Base-by-base conservation (phyloP, 2,329 filamentous ascomycete genomes). In the Zarea fungicola region DNA sequence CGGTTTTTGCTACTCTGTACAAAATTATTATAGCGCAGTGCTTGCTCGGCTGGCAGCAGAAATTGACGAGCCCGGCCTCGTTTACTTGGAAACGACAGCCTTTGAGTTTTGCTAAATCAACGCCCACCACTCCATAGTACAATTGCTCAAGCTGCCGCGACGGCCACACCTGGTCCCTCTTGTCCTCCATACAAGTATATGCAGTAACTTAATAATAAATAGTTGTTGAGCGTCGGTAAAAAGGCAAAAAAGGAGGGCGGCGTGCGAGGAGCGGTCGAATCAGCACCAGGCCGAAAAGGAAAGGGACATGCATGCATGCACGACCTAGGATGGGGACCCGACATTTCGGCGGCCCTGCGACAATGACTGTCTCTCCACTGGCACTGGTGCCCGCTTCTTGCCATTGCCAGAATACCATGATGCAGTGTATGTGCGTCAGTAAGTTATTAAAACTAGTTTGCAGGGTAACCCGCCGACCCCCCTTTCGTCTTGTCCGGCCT, bases 261-360 rank as follows among this genome's bases (percentile, higher is more conserved):
- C n/a, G n/a, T n/a, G n/a, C n/a, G n/a, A n/a, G n/a, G n/a, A n/a
- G n/a, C n/a, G n/a, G n/a, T n/a, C n/a, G 34, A 23, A 37, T 46
- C 42, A 46, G 42, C 42, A 46, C 42, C 32, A 37, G 16, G 19
- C 44, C 34, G 19, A 40, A 35, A 47, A 40, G 25, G 21, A 23
- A 45, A 28, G 7, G 6, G 39, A 19, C 13, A 28, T 21, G 18
- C 39, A 44, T 47, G 35, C 44, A 40, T 47, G 25, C 26, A 32
- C 23, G 16, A 14, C 44, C 43, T 22, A 47, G 26, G 11, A 46
- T 8, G 25, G 42, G n/a, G n/a, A n/a, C n/a, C n/a, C n/a, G n/a
- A 46, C 25, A 46, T 46, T 34, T 47, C n/a, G 35, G 44, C n/a
- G 44, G 44, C 44, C 44, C 35, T 40, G 44, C 35, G 25, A 47